These are phyloP conservation scores for Proliferodiscus dingleyae DNA, from an alignment of 2,329 filamentous ascomycete genomes.

Conservation along the genomic window DNA sequence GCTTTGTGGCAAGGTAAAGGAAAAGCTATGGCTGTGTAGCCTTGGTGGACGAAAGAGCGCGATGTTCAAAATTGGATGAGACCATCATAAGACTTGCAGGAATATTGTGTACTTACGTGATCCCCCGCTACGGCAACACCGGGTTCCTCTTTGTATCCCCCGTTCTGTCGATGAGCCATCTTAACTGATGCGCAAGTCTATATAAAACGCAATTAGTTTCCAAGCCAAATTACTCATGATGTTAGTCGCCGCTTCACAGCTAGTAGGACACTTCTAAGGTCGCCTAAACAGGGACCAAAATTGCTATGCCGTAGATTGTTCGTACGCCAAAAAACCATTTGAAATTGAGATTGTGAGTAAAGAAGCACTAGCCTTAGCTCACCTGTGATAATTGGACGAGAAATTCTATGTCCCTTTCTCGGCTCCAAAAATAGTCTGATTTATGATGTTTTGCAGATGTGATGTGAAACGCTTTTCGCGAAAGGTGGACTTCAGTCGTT, in stretches of 20 bases:
- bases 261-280: constrained; percentile 13
- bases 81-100: constrained; percentile 2
- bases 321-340: constrained; percentile 19
- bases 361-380: constrained; percentile 20
- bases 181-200: constrained; percentile 18
- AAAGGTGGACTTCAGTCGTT: constrained; percentile 12
- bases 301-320: constrained; percentile 19
- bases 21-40: constrained; percentile 17
- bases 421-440: constrained; percentile 10
- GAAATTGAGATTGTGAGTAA: constrained; percentile 18
- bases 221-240: constrained; percentile 17
- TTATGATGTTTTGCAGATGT: constrained; percentile 10
- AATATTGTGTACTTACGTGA: constrained; percentile 38
- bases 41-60: constrained; percentile 10
- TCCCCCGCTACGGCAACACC: constrained; percentile 33
- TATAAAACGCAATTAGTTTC: constrained; percentile 13
- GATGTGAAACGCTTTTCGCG: constrained; percentile 22
- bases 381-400: constrained; percentile 15
- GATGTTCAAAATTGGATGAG: constrained; percentile 17
- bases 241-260: constrained; percentile 13
- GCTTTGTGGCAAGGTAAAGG: constrained; percentile 9
- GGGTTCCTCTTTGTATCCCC: constrained; percentile 43
- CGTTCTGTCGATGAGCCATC: constrained; percentile 31
- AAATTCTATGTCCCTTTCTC: too few relatives aligned
- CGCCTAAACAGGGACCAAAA: constrained; percentile 18